These are phyloP conservation scores for Macrocybe gigantea DNA, from an alignment of 768 basidiomycete species.

Conservation along the genomic window DNA sequence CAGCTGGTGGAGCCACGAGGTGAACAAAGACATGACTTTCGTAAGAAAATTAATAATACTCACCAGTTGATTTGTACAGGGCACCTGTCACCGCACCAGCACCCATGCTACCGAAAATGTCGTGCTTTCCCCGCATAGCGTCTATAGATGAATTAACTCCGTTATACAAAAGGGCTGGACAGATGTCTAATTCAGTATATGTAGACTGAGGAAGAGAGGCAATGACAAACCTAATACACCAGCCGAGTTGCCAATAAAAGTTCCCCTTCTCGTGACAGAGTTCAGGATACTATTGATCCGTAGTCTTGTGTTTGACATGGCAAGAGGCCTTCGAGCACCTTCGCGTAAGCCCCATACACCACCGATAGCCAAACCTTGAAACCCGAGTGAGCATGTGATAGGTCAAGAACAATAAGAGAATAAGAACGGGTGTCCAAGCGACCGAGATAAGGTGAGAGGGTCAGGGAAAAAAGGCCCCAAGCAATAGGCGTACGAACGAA, in stretches of 20 bases:
- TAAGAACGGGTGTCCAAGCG: conserved; percentile 49
- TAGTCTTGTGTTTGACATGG: conserved; percentile 78
- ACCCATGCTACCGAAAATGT: conserved; percentile 84
- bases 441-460: conserved; percentile 64
- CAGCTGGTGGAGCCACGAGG: conserved; percentile 60
- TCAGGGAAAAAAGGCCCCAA: conserved; percentile 41
- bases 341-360: conserved; percentile 96
- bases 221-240: conserved; percentile 85
- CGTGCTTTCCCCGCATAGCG: conserved; percentile 83
- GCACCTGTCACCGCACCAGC: conserved; percentile 90
- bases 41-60: conserved; percentile 28
- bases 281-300: conserved; percentile 97
- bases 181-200: conserved; percentile 27
- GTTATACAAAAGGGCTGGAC: conserved; percentile 90
- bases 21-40: conserved; percentile 25
- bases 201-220: conserved; percentile 22
- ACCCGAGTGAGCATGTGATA: conserved; percentile 73
- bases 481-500: conserved; percentile 42
- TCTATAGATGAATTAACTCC: conserved; percentile 94
- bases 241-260: conserved; percentile 97
- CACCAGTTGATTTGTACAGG: conserved; percentile 92
- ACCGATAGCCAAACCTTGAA: conserved; percentile 88
- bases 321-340: conserved; percentile 83
- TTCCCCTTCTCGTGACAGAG: conserved; percentile 93
- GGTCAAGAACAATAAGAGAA: conserved; percentile 71